phyloP scores from a whole-genome alignment of 148 eudicot species.

The Camellia lanceoleosa region DNA sequence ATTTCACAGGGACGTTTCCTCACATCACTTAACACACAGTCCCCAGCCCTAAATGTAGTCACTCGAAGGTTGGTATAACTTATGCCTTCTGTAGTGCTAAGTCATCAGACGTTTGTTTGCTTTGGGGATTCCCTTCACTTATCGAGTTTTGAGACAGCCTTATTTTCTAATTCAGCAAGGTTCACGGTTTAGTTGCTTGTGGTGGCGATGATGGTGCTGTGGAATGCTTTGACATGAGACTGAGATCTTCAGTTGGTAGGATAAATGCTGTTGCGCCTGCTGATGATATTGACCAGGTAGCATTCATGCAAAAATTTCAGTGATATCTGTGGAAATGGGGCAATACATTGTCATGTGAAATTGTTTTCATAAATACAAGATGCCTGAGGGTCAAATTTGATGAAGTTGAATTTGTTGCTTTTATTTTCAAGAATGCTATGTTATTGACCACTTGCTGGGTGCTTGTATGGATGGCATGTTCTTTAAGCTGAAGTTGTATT shows the following conservation, averaged over 20 bases:
- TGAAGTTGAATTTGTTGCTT: not conserved
- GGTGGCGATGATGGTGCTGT: constrained; percentile 98
- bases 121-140: constrained; percentile 3
- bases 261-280: constrained; percentile 61
- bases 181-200: constrained; percentile 90
- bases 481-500: not conserved
- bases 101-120: not conserved
- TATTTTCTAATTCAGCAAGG: constrained; percentile 48
- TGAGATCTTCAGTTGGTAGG: constrained; percentile 76
- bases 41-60: constrained; percentile 89
- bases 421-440: not conserved
- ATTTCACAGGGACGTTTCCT: constrained; percentile 74
- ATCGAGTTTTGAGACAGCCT: constrained; percentile 12
- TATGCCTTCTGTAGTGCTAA: not conserved
- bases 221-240: constrained; percentile 95
- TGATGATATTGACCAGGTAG: constrained; percentile 67
- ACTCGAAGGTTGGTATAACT: constrained; percentile 64
- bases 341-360: not conserved
- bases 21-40: constrained; percentile 73
- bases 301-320: not conserved
- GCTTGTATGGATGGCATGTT: not conserved
- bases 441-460: not conserved
- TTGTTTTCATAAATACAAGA: not conserved
- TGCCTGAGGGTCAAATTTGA: not conserved
- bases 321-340: not conserved